These are phyloP conservation scores for Pulveroboletus sp. DNA, from an alignment of 768 basidiomycete genomes.

Conservation along the genomic window DNA sequence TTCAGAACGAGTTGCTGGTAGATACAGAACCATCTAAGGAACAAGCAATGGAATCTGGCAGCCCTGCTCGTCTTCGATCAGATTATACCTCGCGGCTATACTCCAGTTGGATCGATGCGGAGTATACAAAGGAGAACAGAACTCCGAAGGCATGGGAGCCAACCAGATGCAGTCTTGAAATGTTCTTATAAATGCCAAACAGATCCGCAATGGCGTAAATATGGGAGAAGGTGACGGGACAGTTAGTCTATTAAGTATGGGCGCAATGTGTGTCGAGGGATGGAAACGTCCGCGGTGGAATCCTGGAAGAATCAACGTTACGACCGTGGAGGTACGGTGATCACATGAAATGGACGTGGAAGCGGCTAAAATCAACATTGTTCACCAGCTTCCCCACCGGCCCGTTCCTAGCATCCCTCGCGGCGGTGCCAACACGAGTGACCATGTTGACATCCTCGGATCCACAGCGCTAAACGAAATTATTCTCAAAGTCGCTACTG, in stretches of 20 bases:
- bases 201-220: constrained; percentile 82
- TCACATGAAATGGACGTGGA: neutral
- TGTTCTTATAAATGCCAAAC: neutral
- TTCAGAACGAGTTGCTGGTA: constrained; percentile 53
- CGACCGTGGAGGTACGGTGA: constrained; percentile 74
- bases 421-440: constrained; percentile 88
- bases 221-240: constrained; percentile 97
- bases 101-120: constrained; percentile 80
- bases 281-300: constrained; percentile 92
- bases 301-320: constrained; percentile 80
- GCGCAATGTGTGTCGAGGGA: constrained; percentile 95
- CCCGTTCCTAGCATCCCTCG: constrained; percentile 71
- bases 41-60: constrained; percentile 39
- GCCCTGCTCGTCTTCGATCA: constrained; percentile 41
- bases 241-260: constrained; percentile 77
- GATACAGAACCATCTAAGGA: constrained; percentile 48
- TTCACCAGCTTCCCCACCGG: constrained; percentile 69
- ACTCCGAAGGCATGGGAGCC: constrained; percentile 47
- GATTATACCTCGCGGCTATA: constrained; percentile 50
- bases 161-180: neutral
- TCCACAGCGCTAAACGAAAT: constrained; percentile 83
- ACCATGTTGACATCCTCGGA: constrained; percentile 84
- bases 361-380: constrained; percentile 4
- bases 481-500: constrained; percentile 86
- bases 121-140: constrained; percentile 62